phyloP scores from a whole-genome alignment of 1,139 yeast species.

The Candida pseudoviswanathii region DNA sequence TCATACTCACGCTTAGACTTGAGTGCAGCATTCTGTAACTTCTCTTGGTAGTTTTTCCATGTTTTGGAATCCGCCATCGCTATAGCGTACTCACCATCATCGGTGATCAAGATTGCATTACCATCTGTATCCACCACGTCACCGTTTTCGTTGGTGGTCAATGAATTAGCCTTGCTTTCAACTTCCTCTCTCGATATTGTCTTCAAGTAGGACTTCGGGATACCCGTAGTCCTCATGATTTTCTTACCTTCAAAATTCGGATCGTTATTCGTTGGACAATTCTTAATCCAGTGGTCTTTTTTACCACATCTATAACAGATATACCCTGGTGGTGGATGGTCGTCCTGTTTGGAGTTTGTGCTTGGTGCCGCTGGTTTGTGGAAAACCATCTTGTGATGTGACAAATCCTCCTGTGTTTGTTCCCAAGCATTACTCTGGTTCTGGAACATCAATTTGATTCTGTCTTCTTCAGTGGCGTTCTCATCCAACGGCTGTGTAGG shows the following conservation, averaged over 20 bases:
- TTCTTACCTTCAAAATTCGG: slow-evolving; percentile 93
- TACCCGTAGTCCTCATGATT: slow-evolving; percentile 93
- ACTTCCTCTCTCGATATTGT: slow-evolving; percentile 59
- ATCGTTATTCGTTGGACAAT: slow-evolving; percentile 92
- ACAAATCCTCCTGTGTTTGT: slow-evolving; percentile 88
- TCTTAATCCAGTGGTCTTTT: slow-evolving; percentile 94
- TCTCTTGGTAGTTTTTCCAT: slow-evolving; percentile 85
- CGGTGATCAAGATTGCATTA: slow-evolving; percentile 80
- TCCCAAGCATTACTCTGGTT: slow-evolving; percentile 95
- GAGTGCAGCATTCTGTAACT: slow-evolving; percentile 55
- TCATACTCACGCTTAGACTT: slow-evolving; percentile 48
- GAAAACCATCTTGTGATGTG: slow-evolving; percentile 69
- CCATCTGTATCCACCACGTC: slow-evolving; percentile 63
- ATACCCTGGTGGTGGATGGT: slow-evolving; percentile 92
- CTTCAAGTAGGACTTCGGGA: slow-evolving; percentile 88
- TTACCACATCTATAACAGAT: slow-evolving; percentile 96
- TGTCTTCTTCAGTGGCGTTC: slow-evolving; percentile 76
- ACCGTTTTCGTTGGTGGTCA: slow-evolving; percentile 47
- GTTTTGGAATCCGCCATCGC: slow-evolving; percentile 93
- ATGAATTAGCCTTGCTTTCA: slow-evolving; percentile 55
- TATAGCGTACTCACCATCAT: slow-evolving; percentile 92
- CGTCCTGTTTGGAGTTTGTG: slow-evolving; percentile 45
- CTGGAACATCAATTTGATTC: slow-evolving; percentile 86
- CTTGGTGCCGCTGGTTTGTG: slow-evolving; percentile 43
- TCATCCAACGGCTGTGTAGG: slow-evolving; percentile 24